These are phyloP conservation scores for Byssothecium circinans DNA, from an alignment of 2,329 filamentous ascomycete species.

Conservation along the genomic window DNA sequence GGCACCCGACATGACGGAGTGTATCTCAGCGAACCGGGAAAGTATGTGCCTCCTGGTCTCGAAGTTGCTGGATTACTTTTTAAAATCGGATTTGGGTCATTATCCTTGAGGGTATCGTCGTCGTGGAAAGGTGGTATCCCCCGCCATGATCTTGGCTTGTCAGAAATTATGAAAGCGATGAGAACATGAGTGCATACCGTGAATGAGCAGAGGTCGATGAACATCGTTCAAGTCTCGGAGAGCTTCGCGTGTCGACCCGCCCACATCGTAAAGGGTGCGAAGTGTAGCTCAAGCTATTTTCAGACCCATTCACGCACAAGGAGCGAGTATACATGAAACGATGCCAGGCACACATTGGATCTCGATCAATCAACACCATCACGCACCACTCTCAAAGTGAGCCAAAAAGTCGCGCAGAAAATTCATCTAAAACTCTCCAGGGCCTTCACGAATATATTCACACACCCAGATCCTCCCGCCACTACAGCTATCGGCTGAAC, in stretches of 20 bases:
- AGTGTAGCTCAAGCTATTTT: slow-evolving; percentile 10
- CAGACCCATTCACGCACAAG: slow-evolving; percentile 6
- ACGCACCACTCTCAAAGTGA: background rate
- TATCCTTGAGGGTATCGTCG: no score
- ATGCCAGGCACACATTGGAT: slow-evolving; percentile 9
- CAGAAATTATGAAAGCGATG: background rate
- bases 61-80: background rate
- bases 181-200: slow-evolving; percentile 2
- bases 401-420: background rate
- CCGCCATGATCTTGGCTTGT: slow-evolving; percentile 9
- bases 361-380: background rate
- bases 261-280: slow-evolving; percentile 14
- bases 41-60: background rate
- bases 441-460: background rate
- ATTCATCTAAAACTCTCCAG: background rate
- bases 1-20: slow-evolving; percentile 15
- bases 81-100: background rate
- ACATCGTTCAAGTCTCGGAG: background rate
- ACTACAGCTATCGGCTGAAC: background rate
- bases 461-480: background rate
- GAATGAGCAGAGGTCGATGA: background rate
- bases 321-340: slow-evolving; percentile 11
- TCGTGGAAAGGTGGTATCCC: background rate
- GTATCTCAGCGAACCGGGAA: background rate
- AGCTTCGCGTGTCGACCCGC: background rate